These are phyloP conservation scores for Blastomyces gilchristii DNA, from an alignment of 2,329 filamentous ascomycete genomes.

Conservation along the genomic window DNA sequence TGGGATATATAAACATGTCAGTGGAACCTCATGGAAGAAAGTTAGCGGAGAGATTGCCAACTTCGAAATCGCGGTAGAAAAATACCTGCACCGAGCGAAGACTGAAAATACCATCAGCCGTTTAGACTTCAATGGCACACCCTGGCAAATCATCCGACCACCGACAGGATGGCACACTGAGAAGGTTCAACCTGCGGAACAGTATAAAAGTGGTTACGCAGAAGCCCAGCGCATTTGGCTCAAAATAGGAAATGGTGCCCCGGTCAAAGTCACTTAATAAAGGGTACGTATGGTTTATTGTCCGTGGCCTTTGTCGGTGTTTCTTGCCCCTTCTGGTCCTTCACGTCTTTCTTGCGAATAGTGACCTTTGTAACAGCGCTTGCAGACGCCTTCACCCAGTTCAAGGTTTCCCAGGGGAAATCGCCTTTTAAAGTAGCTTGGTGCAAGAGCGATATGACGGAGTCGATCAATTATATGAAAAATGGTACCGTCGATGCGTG, in stretches of 20 bases:
- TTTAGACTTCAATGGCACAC: neutral
- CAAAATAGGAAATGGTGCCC: constrained; percentile 26
- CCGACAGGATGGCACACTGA: neutral
- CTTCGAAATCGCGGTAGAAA: neutral
- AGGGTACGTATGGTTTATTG: constrained; percentile 11
- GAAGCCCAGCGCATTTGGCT: constrained; percentile 12
- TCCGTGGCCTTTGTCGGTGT: neutral
- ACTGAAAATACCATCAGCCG: neutral
- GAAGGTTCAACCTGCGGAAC: neutral
- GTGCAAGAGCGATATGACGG: constrained; percentile 39
- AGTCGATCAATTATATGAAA: constrained; percentile 37
- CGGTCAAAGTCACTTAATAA: constrained; percentile 26
- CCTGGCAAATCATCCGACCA: neutral
- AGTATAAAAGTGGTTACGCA: neutral
- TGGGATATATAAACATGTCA: neutral
- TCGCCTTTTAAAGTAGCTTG: constrained; percentile 36
- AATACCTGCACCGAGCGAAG: neutral
- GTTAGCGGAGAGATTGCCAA: neutral
- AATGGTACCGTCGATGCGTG: constrained; percentile 33
- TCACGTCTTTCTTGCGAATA: neutral
- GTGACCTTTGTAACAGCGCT: constrained; percentile 19
- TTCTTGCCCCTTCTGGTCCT: neutral
- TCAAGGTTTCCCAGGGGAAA: constrained; percentile 22
- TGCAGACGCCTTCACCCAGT: constrained; percentile 30
- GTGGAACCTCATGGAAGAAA: neutral